These are phyloP conservation scores for Margaritispora aquatica DNA, from an alignment of 495 filamentous ascomycete genomes.

Conservation along the genomic window DNA sequence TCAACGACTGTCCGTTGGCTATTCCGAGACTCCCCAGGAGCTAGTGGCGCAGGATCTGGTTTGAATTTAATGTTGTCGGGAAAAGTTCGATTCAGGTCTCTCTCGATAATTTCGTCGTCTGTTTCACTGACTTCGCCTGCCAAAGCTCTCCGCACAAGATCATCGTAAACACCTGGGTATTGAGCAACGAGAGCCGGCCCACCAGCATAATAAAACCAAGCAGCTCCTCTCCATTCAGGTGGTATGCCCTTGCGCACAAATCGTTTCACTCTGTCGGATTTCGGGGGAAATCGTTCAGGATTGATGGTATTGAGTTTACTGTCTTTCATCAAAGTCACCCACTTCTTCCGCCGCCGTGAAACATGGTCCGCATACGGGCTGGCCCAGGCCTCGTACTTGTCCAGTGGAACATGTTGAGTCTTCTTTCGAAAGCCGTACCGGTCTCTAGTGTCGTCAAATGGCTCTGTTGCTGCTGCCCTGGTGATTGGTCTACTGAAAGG, in stretches of 20 bases:
- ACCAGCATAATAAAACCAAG: slow-evolving; percentile 98
- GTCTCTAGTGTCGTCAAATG: slow-evolving; percentile 46
- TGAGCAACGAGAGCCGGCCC: slow-evolving; percentile 71
- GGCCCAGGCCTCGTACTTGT: slow-evolving; percentile 82
- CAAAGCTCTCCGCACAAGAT: slow-evolving; percentile 57
- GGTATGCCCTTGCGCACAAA: slow-evolving; percentile 95
- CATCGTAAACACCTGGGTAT: slow-evolving; percentile 66
- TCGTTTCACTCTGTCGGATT: slow-evolving; percentile 74
- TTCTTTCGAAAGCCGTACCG: slow-evolving; percentile 88
- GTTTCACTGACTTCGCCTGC: slow-evolving; percentile 55
- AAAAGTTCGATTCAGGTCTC: slow-evolving; percentile 91
- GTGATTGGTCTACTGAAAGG: slow-evolving; percentile 4
- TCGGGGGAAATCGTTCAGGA: slow-evolving; percentile 72
- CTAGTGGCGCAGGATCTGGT: slow-evolving; percentile 43
- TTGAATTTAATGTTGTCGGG: slow-evolving; percentile 93
- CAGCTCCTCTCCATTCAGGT: slow-evolving; percentile 82
- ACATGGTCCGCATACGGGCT: slow-evolving; percentile 61
- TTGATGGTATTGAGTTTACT: slow-evolving; percentile 64
- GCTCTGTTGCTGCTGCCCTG: slow-evolving; percentile 4
- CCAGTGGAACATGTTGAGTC: slow-evolving; percentile 67
- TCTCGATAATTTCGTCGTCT: slow-evolving; percentile 88
- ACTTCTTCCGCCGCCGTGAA: slow-evolving; percentile 68
- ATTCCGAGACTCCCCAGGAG: slow-evolving; percentile 11
- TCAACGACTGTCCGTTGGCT: slow-evolving; percentile 23
- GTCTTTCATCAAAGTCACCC: slow-evolving; percentile 70